A percentile compares a stretch with the other conserved stretches of the same genome.
These are phyloP conservation scores for Coelastrella sp. DNA, from an alignment of 139 green algal species.

Conservation along the genomic window DNA sequence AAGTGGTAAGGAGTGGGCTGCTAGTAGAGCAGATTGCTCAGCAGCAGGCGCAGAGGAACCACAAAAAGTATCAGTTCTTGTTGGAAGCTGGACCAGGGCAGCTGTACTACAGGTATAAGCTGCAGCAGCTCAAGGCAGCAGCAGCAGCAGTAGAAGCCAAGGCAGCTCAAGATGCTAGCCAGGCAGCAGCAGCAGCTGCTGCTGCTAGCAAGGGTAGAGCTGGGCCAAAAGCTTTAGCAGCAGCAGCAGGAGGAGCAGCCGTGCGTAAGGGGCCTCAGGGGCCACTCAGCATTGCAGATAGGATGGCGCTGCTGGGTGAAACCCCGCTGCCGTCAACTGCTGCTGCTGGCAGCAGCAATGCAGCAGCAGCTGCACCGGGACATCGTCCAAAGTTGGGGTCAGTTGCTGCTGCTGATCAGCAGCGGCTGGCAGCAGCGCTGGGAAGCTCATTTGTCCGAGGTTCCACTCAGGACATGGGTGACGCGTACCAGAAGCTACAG, in stretches of 20 bases:
- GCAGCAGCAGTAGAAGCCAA: background rate
- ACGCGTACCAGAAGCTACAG: slow-evolving; percentile 25
- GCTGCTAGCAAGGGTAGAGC: background rate
- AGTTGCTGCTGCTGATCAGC: slow-evolving; percentile 57
- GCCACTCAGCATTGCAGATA: slow-evolving; percentile 73
- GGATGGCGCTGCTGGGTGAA: slow-evolving; percentile 76
- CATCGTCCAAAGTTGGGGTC: background rate
- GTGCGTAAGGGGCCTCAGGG: slow-evolving; percentile 28
- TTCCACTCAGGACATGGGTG: slow-evolving; percentile 55
- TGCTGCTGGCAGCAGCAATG: background rate
- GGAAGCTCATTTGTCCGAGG: slow-evolving; percentile 72
- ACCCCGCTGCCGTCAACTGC: slow-evolving; percentile 55
- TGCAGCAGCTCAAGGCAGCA: slow-evolving; percentile 50
- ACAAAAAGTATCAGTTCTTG: slow-evolving; percentile 76
- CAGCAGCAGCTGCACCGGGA: background rate
- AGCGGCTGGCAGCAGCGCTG: slow-evolving; percentile 65
- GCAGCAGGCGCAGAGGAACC: slow-evolving; percentile 56
- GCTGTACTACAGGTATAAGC: slow-evolving; percentile 83
- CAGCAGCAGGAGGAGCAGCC: slow-evolving; percentile 5
- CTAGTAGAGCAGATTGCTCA: slow-evolving; percentile 86
- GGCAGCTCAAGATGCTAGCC: background rate
- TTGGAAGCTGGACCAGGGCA: slow-evolving; percentile 68
- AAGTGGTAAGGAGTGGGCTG: slow-evolving; percentile 88
- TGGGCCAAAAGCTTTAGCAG: background rate
- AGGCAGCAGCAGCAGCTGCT: slow-evolving; percentile 1